Evolutionary conservation across 768 basidiomycete genomes (phyloP), one percentile per base, ranked within the genome.

Genomic region (Boletus tomentosulus): DNA sequence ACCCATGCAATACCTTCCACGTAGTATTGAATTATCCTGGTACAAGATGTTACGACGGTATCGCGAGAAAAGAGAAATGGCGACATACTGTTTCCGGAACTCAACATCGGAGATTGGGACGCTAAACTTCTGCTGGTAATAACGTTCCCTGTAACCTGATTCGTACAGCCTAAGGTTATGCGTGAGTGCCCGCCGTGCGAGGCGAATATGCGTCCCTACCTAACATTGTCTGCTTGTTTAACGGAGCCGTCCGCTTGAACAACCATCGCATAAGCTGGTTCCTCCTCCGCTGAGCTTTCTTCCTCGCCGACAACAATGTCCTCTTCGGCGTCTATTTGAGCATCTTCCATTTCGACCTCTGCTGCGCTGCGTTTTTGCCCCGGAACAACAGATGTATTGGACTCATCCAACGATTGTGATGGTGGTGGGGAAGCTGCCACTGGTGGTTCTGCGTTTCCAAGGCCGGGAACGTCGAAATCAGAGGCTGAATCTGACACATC

Each of bases 1-100:
- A 99, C 97, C 97, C 97, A 98, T 35, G 85, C 84, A 46, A 99
- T 76, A 28, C 97, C 97, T 72, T 99, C 94, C 43, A 98, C 78
- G 68, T 99, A 99, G n/a, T 75, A 71, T 59, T 78, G 81, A 2
- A 91, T 87, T 54, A 98, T 61, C 57, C 93, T 98, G 61, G 22
- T 24, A 1, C 46, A 46, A 58, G 44, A 34, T 33, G 38, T 55
- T 41, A 61, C 45, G 43, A 13, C 44, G 48, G 15, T 48, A 53
- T 13, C 15, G 51, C 30, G 51, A 19, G 51, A 24, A 46, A 34
- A 51, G 19, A 25, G 22, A 12, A 27, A 33, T 27, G 10, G n/a
- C 9, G 16, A 76, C 84, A 60, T 63, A 98, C 94, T 77, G 66
- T 65, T 82, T 85, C 58, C 82, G 79, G 71, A 93, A 89, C 54